Base-by-base conservation (phyloP, 768 basidiomycete species). In the Polyporus arcularius region DNA sequence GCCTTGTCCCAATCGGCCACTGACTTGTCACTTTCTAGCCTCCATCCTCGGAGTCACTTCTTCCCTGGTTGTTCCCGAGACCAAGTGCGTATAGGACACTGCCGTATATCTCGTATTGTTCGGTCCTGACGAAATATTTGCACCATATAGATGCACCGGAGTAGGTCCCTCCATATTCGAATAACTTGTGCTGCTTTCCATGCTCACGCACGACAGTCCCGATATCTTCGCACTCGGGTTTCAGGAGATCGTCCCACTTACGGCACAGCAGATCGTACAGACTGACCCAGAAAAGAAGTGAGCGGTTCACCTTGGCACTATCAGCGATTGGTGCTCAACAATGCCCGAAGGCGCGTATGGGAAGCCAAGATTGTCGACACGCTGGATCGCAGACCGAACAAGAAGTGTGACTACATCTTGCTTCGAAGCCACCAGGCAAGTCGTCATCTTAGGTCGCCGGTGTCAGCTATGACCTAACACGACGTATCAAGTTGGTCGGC, bases 161-260 rank as follows among this genome's bases (percentile, higher is more conserved):
- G 87, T 88, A 66, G 46, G 82, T 30, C 21, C 28, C 30, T 6
- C 32, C 11, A 18, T 2, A 18, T 12, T 41, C 2, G 1, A 31
- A 41, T 16, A 16, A 31, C n/a, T 6, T 18, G 35, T 10, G 21
- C 21, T 26, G 21, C 21, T 26, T 15, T 18, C 28, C 26, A 41
- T 43, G 12, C 50, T 53, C 46, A 64, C 48, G 18, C 28, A 48
- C 40, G 55, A 11, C 57, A 92, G 91, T 46, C 94, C 95, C 6
- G 95, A 98, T 70, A 86, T 98, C 62, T 88, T 96, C 71, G 88
- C 88, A 21, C 79, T 98, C 31, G 93, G 92, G 2, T 97, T 98
- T 71, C 96, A 99, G 74, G 97, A 99, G 74, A 95, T 99, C 55
- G 97, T 99, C 0, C 94, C 95, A 4, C 82, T 99, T 49, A 98